Evolutionary conservation across 306 rosid genomes (phyloP), one percentile per base, ranked within the genome.

Genomic region (Sophora flavescens): DNA sequence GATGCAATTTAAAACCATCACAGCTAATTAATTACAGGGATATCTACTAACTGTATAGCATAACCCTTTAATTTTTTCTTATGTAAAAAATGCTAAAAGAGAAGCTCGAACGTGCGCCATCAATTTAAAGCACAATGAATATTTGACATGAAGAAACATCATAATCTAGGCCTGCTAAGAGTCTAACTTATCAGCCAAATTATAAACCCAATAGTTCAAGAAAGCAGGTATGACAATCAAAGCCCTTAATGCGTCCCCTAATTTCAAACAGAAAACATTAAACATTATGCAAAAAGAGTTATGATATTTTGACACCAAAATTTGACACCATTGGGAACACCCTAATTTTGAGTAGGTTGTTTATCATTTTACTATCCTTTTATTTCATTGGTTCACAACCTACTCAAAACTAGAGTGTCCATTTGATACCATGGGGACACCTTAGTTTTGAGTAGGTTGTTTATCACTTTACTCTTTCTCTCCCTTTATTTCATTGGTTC

Each of bases 71-170:
- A 61, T 13, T 5, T 13, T 56, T 44, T 54, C 50, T 54, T 4
- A 35, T 33, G 44, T 18, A 14, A 47, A 26, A 14, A 78, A 16
- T 35, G 53, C 52, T 2, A 35, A 62, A 18, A 59, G 42, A 59
- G 18, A 59, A 22, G 58, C 30, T 54, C 17, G 47, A 47, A 58
- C 2, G 4, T 14, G 28, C 51, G 12, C 2, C 38, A 38, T 68
- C 71, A 58, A 58, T 51, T 56, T 14, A 59, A 74, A 58, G 41
- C 65, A 41, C 77, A 50, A 41, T 17, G 67, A 80, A 53, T 10
- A 22, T 48, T 8, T 26, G 44, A n/a, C 32, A 41, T 35, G 54
- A 77, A 68, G 18, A 36, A 75, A 17, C 22, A 0, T 36, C 28
- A 66, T 68, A 38, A 13, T 41, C 33, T 39, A 18, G 17, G 44